Evolutionary conservation across 2,329 filamentous ascomycete species (phyloP).

Genomic region (Neopestalotiopsis sp.): DNA sequence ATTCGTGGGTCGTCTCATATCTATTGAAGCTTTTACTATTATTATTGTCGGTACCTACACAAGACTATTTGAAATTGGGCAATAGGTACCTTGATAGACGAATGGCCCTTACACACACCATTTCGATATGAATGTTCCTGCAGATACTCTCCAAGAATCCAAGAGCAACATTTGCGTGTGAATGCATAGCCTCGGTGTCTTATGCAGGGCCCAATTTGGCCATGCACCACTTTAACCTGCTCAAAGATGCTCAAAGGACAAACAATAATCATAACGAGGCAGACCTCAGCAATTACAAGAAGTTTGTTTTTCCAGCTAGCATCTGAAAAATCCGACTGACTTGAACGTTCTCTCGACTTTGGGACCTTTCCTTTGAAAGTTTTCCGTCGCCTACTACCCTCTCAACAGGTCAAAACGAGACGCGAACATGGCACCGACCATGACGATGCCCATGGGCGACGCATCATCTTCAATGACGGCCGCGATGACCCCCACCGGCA

Average conservation of each 20-base stretch:
- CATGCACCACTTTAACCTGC: not conserved
- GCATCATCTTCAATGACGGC: not conserved
- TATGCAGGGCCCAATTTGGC: not conserved
- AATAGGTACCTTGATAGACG: too few relatives aligned
- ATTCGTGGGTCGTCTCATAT: too few relatives aligned
- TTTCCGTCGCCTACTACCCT: not conserved
- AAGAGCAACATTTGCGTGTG: not conserved
- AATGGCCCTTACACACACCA: too few relatives aligned
- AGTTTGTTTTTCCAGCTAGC: not conserved
- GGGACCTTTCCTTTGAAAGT: not conserved
- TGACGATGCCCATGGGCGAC: not conserved
- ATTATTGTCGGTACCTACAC: too few relatives aligned
- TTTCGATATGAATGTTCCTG: not conserved
- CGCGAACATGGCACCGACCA: not conserved
- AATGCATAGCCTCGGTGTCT: not conserved
- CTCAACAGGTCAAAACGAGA: not conserved
- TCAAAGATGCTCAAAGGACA: constrained; percentile 1
- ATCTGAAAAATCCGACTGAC: not conserved
- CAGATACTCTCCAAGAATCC: not conserved
- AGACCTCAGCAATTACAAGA: too few relatives aligned
- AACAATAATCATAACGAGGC: not conserved
- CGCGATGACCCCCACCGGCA: not conserved
- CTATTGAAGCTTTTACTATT: too few relatives aligned
- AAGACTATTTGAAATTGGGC: too few relatives aligned
- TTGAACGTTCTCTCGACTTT: not conserved